Percentiles rank a stretch among this genome's conserved stretches.
These are phyloP conservation scores for Colletotrichum lentis DNA, from an alignment of 2,329 filamentous ascomycete genomes.

Conservation along the genomic window DNA sequence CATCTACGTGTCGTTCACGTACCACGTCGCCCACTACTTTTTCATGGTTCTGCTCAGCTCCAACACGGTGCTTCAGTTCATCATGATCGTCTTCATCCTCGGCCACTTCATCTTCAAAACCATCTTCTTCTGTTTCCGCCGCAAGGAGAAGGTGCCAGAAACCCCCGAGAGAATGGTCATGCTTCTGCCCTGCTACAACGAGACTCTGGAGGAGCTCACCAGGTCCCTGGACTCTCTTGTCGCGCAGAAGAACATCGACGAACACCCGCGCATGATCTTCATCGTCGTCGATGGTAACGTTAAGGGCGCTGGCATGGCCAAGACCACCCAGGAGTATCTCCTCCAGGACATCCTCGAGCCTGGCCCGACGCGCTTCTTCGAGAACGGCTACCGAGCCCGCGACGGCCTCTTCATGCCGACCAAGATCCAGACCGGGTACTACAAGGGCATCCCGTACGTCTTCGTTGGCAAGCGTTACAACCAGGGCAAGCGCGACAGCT, in stretches of 20 bases:
- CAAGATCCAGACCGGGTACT: conserved; percentile 53
- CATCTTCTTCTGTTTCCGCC: conserved; percentile 44
- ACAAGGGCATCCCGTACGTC: conserved; percentile 56
- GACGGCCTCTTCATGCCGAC: conserved; percentile 58
- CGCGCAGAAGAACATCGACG: conserved; percentile 52
- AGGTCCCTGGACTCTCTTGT: conserved; percentile 57
- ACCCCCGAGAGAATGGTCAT: conserved; percentile 55
- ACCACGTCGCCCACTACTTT: conserved; percentile 53
- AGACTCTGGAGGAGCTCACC: conserved; percentile 54
- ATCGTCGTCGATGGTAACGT: conserved; percentile 59
- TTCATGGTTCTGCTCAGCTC: conserved; percentile 57
- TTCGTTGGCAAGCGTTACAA: conserved; percentile 60
- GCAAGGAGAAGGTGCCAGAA: conserved; percentile 45
- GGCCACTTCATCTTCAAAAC: conserved; percentile 45
- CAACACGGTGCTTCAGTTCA: conserved; percentile 53
- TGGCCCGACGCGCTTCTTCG: conserved; percentile 47
- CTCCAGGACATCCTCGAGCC: conserved; percentile 56
- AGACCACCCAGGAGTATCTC: conserved; percentile 58
- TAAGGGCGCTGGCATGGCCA: conserved; percentile 56
- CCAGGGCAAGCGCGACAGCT: conserved; percentile 59
- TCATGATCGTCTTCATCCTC: conserved; percentile 54
- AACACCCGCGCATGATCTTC: conserved; percentile 55
- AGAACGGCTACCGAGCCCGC: conserved; percentile 56
- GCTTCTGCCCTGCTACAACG: conserved; percentile 60
- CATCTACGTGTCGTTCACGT: conserved; percentile 50